Conservation (phyloP, 2,329 filamentous ascomycete genomes). For the Hymenoscyphus albidus region DNA sequence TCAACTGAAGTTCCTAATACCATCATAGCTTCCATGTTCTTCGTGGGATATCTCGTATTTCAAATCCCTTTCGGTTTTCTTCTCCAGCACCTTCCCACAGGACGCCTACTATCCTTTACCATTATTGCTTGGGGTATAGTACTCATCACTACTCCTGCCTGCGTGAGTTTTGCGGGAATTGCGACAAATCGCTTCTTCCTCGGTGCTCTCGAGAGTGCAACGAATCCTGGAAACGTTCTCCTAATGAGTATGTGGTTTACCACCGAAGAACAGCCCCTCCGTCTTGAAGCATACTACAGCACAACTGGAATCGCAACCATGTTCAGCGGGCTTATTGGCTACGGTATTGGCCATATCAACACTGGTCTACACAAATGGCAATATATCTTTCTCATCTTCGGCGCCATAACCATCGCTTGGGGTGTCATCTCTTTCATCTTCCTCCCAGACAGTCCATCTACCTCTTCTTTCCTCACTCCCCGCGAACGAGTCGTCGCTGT, state of each 20-base stretch:
- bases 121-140: constrained; percentile 34
- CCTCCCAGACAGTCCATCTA: constrained; percentile 48
- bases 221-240: constrained; percentile 50
- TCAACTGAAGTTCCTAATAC: background rate
- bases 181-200: constrained; percentile 31
- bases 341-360: constrained; percentile 25
- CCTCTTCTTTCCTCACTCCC: constrained; percentile 39
- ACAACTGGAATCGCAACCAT: constrained; percentile 29
- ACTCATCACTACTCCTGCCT: constrained; percentile 14
- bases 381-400: constrained; percentile 38
- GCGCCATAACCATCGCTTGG: constrained; percentile 32
- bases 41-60: constrained; percentile 27
- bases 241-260: constrained; percentile 54
- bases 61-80: constrained; percentile 28
- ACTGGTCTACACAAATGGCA: constrained; percentile 33
- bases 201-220: constrained; percentile 49
- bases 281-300: constrained; percentile 36
- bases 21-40: constrained; percentile 26
- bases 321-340: constrained; percentile 28
- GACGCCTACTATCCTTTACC: constrained; percentile 12
- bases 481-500: constrained; percentile 43
- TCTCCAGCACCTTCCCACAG: constrained; percentile 24
- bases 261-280: constrained; percentile 47
- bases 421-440: constrained; percentile 40
- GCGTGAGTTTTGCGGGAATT: constrained; percentile 23